Evolutionary conservation across 2,329 filamentous ascomycete genomes (phyloP).

Genomic region (Corinectria fuckeliana): DNA sequence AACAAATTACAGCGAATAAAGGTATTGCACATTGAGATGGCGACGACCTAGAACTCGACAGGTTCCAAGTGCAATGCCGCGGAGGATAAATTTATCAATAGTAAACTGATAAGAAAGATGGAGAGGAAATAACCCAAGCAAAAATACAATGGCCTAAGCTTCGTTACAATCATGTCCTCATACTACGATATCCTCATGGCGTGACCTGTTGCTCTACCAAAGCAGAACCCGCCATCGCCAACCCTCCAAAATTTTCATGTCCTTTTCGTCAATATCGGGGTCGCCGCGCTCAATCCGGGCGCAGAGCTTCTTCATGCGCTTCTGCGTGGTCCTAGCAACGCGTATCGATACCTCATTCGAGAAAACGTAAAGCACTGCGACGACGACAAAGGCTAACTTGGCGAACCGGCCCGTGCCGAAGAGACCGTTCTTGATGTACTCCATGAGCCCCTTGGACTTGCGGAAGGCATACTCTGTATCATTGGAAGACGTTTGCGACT

Average conservation of each 20-base stretch:
- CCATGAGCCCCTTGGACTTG: constrained; percentile 56
- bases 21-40: background rate
- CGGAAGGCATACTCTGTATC: constrained; percentile 65
- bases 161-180: constrained; percentile 43
- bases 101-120: background rate
- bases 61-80: background rate
- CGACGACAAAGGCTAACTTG: constrained; percentile 60
- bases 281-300: constrained; percentile 56
- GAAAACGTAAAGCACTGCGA: constrained; percentile 64
- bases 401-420: constrained; percentile 54
- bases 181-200: constrained; percentile 32
- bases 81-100: constrained; percentile 1
- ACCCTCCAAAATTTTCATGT: constrained; percentile 57
- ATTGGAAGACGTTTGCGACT: constrained; percentile 49
- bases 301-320: constrained; percentile 56
- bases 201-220: constrained; percentile 43
- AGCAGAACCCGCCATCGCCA: constrained; percentile 64
- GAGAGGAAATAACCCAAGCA: constrained; percentile 13
- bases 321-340: constrained; percentile 59
- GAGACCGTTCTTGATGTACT: constrained; percentile 55
- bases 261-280: constrained; percentile 53
- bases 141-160: constrained; percentile 31
- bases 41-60: background rate
- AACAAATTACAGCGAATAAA: too few species aligned
- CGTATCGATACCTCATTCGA: constrained; percentile 64